Evolutionary conservation across 1,284 basidiomycete genomes (phyloP).

Genomic region (Malassezia pachydermatis): DNA sequence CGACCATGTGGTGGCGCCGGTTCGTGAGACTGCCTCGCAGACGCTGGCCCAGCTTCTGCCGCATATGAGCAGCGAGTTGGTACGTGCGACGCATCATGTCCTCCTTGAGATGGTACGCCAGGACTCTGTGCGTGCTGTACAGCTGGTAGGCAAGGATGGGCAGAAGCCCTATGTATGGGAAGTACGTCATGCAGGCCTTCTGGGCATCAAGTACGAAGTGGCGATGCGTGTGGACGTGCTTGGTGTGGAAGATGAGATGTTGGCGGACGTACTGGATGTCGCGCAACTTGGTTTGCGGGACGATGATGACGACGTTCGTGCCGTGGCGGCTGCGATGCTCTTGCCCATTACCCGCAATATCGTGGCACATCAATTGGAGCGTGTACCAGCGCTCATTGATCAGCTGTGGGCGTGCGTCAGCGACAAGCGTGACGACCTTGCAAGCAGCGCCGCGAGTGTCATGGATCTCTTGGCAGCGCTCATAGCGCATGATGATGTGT

Average conservation of each 20-base stretch:
- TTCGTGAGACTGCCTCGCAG: slow-evolving; percentile 90
- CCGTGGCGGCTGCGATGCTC: slow-evolving; percentile 84
- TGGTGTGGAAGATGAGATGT: slow-evolving; percentile 23
- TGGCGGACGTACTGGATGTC: slow-evolving; percentile 30
- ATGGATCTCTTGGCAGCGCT: slow-evolving; percentile 64
- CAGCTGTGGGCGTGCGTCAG: slow-evolving; percentile 84
- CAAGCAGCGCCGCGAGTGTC: slow-evolving; percentile 88
- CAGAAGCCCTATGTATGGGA: slow-evolving; percentile 72
- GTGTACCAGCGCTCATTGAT: slow-evolving; percentile 57
- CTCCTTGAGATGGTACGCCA: slow-evolving; percentile 89
- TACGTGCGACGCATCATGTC: slow-evolving; percentile 68
- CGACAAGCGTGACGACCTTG: slow-evolving; percentile 91
- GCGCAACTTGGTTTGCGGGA: slow-evolving; percentile 63
- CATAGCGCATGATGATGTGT: slow-evolving; percentile 56
- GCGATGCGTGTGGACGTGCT: slow-evolving; percentile 80
- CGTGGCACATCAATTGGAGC: slow-evolving; percentile 60
- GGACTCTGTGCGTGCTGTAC: slow-evolving; percentile 51
- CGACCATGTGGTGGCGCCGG: slow-evolving; percentile 92
- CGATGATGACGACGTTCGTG: slow-evolving; percentile 88
- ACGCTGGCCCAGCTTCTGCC: slow-evolving; percentile 79
- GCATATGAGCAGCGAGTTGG: slow-evolving; percentile 66
- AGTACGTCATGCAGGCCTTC: slow-evolving; percentile 85
- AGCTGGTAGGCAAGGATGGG: background rate
- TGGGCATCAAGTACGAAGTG: slow-evolving; percentile 95
- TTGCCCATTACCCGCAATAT: slow-evolving; percentile 73